A percentile compares a stretch with the other conserved stretches of the same genome.
phyloP scores from a whole-genome alignment of 228 moss, liverwort and hornwort species.

The Sphagnum magellanicum region DNA sequence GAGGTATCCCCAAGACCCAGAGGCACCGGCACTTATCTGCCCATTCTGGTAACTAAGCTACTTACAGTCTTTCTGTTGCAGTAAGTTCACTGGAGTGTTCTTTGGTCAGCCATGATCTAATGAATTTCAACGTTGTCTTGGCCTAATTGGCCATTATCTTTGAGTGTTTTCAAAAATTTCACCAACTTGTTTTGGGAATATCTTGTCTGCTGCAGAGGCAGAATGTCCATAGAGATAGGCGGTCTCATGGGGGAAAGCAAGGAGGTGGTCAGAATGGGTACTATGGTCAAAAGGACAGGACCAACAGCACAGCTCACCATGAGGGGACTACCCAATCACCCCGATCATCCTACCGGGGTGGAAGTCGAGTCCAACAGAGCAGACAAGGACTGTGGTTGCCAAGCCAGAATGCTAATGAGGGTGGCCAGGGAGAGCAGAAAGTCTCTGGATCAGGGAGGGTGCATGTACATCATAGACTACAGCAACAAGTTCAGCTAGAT shows the following conservation, averaged over 20 bases:
- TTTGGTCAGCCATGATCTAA: too few species aligned
- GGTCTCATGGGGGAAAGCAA: slow-evolving; percentile 8
- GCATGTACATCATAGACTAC: slow-evolving; percentile 8
- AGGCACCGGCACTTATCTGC: slow-evolving; percentile 41
- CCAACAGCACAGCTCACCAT: slow-evolving; percentile 13
- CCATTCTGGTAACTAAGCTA: slow-evolving; percentile 16
- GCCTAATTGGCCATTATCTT: too few species aligned
- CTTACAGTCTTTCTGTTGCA: neutral
- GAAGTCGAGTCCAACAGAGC: slow-evolving; percentile 1
- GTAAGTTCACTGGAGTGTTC: too few species aligned
- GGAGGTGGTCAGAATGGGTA: slow-evolving; percentile 25
- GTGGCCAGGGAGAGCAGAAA: slow-evolving; percentile 9
- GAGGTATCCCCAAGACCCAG: slow-evolving; percentile 23
- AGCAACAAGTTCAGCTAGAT: slow-evolving; percentile 11
- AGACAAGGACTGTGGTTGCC: slow-evolving; percentile 14
- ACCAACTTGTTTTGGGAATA: neutral
- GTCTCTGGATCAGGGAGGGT: slow-evolving; percentile 8
- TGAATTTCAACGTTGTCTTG: too few species aligned
- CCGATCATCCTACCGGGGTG: slow-evolving; percentile 8
- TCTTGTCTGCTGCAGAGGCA: slow-evolving; percentile 27
- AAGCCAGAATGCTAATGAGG: neutral
- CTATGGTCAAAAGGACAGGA: slow-evolving; percentile 15
- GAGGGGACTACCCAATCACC: slow-evolving; percentile 15
- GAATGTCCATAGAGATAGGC: slow-evolving; percentile 19
- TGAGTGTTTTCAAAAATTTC: too few species aligned